phyloP scores from a whole-genome alignment of 306 rosid genomes.

The Pyrus communis region DNA sequence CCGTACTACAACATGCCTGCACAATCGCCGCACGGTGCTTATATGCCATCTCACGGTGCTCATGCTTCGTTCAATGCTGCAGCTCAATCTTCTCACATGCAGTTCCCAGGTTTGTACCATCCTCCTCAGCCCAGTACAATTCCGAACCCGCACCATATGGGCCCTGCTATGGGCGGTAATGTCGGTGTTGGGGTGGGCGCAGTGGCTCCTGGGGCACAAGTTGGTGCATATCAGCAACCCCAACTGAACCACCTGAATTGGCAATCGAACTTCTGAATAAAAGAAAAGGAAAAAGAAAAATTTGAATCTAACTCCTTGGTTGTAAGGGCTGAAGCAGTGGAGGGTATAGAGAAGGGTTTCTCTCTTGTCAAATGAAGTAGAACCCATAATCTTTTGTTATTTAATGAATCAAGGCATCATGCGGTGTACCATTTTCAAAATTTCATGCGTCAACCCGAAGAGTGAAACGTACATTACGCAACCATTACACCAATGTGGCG shows the following conservation, averaged over 20 bases:
- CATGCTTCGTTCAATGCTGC: conserved; percentile 77
- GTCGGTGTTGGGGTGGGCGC: conserved; percentile 85
- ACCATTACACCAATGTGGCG: too few relatives aligned
- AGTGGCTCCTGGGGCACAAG: conserved; percentile 88
- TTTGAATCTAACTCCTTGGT: conserved; percentile 51
- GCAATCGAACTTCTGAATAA: conserved; percentile 77
- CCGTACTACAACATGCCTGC: conserved; percentile 84
- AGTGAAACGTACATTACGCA: background rate
- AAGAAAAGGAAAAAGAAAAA: conserved; percentile 4
- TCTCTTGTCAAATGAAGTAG: conserved; percentile 42
- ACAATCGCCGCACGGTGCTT: conserved; percentile 79
- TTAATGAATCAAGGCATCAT: conserved; percentile 27
- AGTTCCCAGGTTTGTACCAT: conserved; percentile 90
- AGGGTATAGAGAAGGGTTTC: conserved; percentile 57
- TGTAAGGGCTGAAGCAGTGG: conserved; percentile 42
- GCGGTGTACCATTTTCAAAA: conserved; percentile 22
- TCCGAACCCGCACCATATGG: conserved; percentile 74
- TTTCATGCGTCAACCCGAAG: background rate
- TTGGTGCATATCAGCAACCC: conserved; percentile 88
- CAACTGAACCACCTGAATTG: conserved; percentile 86
- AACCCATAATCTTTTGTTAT: conserved; percentile 25
- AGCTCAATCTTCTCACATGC: conserved; percentile 98
- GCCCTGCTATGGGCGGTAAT: conserved; percentile 72
- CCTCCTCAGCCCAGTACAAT: conserved; percentile 71
- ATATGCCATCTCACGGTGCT: conserved; percentile 74